Conservation (phyloP, 2,329 filamentous ascomycete species). For the Fusarium continuum region DNA sequence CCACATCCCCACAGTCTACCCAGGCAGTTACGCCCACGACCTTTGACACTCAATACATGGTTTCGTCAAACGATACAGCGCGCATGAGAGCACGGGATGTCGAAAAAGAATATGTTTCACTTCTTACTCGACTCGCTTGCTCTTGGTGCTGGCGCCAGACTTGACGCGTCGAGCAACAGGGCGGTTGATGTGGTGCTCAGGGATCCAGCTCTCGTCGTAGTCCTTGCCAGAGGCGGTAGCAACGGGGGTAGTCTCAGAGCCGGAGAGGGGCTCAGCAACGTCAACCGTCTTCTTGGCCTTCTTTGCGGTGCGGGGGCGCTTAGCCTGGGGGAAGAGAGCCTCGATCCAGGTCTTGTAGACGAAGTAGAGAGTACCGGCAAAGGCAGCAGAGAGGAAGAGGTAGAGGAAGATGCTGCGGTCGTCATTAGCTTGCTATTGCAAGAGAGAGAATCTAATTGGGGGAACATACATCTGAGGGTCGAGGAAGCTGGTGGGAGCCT, state of each 20-base stretch:
- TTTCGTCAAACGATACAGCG: conserved; percentile 9
- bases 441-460: background rate
- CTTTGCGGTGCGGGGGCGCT: conserved; percentile 69
- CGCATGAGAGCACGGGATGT: background rate
- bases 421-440: conserved; percentile 42
- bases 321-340: conserved; percentile 91
- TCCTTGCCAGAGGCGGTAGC: conserved; percentile 74
- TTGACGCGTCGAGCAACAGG: conserved; percentile 76
- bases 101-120: background rate
- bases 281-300: conserved; percentile 75
- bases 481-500: conserved; percentile 89
- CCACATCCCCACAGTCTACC: conserved; percentile 25
- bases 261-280: conserved; percentile 67
- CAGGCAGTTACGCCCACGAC: conserved; percentile 17
- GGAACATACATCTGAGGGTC: conserved; percentile 91
- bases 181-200: conserved; percentile 86
- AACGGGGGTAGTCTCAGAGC: conserved; percentile 75
- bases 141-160: conserved; percentile 63
- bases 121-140: conserved; percentile 47
- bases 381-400: conserved; percentile 82
- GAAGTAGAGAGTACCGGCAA: conserved; percentile 87
- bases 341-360: conserved; percentile 99
- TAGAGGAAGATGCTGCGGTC: conserved; percentile 89
- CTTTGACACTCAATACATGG: conserved; percentile 14
- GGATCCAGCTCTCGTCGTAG: conserved; percentile 95